Evolutionary conservation across 805 yeast genomes (phyloP).

Genomic region (Yamadazyma philogaea): DNA sequence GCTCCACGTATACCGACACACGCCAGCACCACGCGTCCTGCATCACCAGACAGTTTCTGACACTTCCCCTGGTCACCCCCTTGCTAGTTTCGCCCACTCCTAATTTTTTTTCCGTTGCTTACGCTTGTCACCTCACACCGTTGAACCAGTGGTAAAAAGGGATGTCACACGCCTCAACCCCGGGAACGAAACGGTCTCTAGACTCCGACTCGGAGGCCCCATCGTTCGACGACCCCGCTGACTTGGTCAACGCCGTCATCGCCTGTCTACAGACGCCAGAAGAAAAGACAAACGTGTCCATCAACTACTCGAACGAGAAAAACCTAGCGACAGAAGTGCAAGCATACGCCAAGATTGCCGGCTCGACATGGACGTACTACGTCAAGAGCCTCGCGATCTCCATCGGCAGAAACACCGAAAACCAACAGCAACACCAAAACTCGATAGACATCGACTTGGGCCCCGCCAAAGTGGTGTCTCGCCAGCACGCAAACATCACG

Average conservation of each 20-base stretch:
- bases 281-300: constrained; percentile 71
- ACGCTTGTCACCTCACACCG: not conserved
- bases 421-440: constrained; percentile 7
- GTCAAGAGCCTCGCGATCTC: constrained; percentile 73
- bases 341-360: constrained; percentile 96
- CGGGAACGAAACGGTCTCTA: constrained; percentile 25
- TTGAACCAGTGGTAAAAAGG: not conserved
- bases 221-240: constrained; percentile 55
- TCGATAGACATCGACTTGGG: constrained; percentile 86
- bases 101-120: not conserved
- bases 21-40: not conserved
- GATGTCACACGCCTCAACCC: constrained; percentile 29
- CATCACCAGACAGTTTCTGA: not conserved
- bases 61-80: not conserved
- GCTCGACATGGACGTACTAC: constrained; percentile 89
- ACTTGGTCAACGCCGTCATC: constrained; percentile 71
- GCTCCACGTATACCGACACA: not conserved
- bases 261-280: constrained; percentile 67
- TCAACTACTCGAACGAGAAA: constrained; percentile 68
- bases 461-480: constrained; percentile 94
- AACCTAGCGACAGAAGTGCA: constrained; percentile 77
- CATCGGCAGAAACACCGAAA: constrained; percentile 81
- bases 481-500: constrained; percentile 82
- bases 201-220: constrained; percentile 29
- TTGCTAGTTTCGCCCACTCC: not conserved